Base-by-base conservation (phyloP, 1,284 basidiomycete species). In the Cystobasidium slooffiae region DNA sequence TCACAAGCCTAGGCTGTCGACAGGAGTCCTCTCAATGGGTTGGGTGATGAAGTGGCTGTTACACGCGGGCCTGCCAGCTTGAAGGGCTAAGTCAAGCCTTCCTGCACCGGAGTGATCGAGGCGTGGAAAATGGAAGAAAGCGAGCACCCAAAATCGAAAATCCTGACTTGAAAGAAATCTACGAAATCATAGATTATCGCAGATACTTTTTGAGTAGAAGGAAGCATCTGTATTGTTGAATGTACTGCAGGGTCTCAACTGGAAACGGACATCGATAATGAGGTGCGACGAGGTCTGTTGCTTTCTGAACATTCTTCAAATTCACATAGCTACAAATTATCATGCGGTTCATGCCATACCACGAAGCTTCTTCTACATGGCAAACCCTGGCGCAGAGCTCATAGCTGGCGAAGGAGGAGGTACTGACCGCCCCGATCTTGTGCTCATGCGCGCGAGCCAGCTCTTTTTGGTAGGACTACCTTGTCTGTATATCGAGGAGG, bases 1-100 rank as follows among this genome's bases (percentile, higher is more conserved):
- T 70, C 68, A 61, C 68, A 68, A 56, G 66, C 51, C 66, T 56
- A 55, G 66, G 51, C 66, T 56, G 66, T 55, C 55, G 49, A 46
- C 22, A 55, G 43, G 47, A 58, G 66, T 55, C 52, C 53, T 22
- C 55, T 55, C 66, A 49, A 49, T 63, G 46, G 12, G n/a, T 63
- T 63, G 43, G 61, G 61, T 63, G 61, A n/a, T 1, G 61, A 6
- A 10, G n/a, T 20, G 16, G 14, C 53, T 55, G 18, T 20, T 10
- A 24, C 53, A 24, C n/a, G 12, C 10, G 24, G 14, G 39, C 59
- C 58, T 46, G 39, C 43, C 12, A 22, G 31, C 56, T 31, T 59
- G 3, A 16, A 20, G 18, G 10, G 37, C 14, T 0, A 12, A 43
- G 22, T 39, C 20, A 44, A 63, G 61, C 61, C 61, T 63, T 63